Evolutionary conservation across 2,329 filamentous ascomycete genomes (phyloP), one percentile per base, ranked within the genome.

Genomic region (Aspergillus hortae): DNA sequence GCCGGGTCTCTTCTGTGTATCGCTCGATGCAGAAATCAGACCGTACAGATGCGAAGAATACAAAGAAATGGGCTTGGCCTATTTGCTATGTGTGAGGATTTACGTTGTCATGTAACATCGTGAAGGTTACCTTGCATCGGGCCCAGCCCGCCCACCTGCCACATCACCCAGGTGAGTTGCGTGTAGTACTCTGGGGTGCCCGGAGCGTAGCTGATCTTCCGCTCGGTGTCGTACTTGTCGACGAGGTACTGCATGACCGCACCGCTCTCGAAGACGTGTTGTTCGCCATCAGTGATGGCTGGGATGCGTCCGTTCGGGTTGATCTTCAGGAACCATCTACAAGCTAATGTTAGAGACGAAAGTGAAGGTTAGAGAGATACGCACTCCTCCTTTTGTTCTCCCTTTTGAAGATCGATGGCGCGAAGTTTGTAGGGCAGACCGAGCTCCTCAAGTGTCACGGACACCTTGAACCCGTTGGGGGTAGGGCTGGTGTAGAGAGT

Each of bases 261-360:
- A 6, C 72, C 74, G 44, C 71, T 73, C 55, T 78, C 75, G 55
- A 78, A 78, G 33, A 78, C 64, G 2, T 68, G 64, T 59, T 70
- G 56, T 1, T 61, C 54, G 36, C 66, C 65, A 58, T 78, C 75
- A 30, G 70, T 64, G 41, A 78, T 66, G 15, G 74, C 76, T 15
- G 75, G 76, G 48, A 78, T 77, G 35, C 75, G 72, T 30, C 75
- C 76, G 56, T 77, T 78, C n/a, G 75, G 76, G 52, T 77, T 77
- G 52, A 77, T 75, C 42, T 73, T 68, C 41, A 77, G 55, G 58
- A 72, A 79, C 74, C 74, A 77, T 10, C 64, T 63, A 19, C 40
- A 3, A 17, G 3, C 14, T 14, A 23, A 23, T 38, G 32, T n/a
- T 4, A 15, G 2, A n/a, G 12, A 25, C 19, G 27, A 50, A 12